Evolutionary conservation across 495 filamentous ascomycete species (phyloP).

Genomic region (Neurospora tetrasperma): DNA sequence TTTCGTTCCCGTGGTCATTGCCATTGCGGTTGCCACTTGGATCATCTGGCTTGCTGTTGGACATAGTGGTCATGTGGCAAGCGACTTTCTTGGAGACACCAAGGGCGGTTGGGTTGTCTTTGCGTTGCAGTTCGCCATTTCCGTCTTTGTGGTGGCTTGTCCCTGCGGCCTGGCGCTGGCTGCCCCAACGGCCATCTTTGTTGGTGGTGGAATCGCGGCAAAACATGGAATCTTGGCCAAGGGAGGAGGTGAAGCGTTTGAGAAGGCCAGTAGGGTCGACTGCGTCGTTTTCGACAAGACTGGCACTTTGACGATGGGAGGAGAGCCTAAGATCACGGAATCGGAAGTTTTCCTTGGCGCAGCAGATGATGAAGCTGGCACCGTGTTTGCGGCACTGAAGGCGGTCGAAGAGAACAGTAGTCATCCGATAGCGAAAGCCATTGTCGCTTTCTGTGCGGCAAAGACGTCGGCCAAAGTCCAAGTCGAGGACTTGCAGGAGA

Average conservation of each 20-base stretch:
- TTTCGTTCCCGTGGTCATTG: conserved; percentile 78
- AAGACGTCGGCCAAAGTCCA: conserved; percentile 20
- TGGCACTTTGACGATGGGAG: conserved; percentile 80
- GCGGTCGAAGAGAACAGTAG: conserved; percentile 72
- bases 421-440: conserved; percentile 78
- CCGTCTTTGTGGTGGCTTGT: conserved; percentile 92
- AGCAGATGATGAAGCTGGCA: conserved; percentile 5
- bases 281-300: conserved; percentile 95
- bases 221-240: conserved; percentile 84
- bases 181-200: conserved; percentile 87
- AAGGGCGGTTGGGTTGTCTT: conserved; percentile 78
- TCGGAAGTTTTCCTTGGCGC: conserved; percentile 37
- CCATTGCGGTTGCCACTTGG: conserved; percentile 75
- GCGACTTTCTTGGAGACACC: conserved; percentile 52
- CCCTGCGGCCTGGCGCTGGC: conserved; percentile 89
- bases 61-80: conserved; percentile 53
- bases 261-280: conserved; percentile 80
- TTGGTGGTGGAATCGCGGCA: conserved; percentile 80
- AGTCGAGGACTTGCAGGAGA: conserved; percentile 53
- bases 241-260: conserved; percentile 92
- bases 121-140: conserved; percentile 84
- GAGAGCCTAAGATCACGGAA: conserved; percentile 69
- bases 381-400: conserved; percentile 43
- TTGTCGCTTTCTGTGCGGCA: conserved; percentile 52
- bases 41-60: conserved; percentile 74